Base-by-base conservation (phyloP, 148 eudicot species). In the Limonium bicolor region DNA sequence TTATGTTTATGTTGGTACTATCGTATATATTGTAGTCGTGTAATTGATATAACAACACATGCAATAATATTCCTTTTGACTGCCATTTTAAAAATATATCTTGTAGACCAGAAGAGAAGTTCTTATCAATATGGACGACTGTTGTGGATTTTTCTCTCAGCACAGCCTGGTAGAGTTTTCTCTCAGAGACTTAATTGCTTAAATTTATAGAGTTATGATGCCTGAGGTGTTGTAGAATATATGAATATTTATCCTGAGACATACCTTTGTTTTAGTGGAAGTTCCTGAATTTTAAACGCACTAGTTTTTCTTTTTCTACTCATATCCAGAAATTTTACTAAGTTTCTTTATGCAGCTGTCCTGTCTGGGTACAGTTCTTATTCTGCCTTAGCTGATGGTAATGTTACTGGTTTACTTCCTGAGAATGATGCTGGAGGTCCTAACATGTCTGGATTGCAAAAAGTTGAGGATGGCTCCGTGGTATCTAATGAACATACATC, bases 401-500 rank as follows among this genome's bases (percentile, higher is more conserved):
- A 41, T 55, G 64, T 75, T 20, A 50, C 32, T 56, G 71, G 48
- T 33, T 51, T 50, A 34, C 57, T 36, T 58, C 35, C 74, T 56
- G 72, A 59, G 53, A 60, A 58, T 47, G 64, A 33, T 43, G 17
- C 45, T 35, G 59, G 37, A 16, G 69, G 30, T 4, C 51, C 43
- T 38, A 51, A 51, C 24, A 19, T 55, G 41, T n/a, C 51, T 50
- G 85, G 72, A 23, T 71, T 90, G 26, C 77, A 49, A 53, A 70
- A 45, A 50, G 58, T 77, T 55, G 95, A 90, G 59, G 97, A 84
- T 66, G 93, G 82, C 13, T 84, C 97, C 9, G 70, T 77, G 34
- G 45, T 80, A 59, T 84, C 95, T 35, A 90, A 90, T 48, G 68
- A 70, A 53, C 97, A 90, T 65, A 84, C 97, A 22, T 68, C 87